These are phyloP conservation scores for Zygosaccharomyces bisporus DNA, from an alignment of 805 yeast species.

Conservation along the genomic window DNA sequence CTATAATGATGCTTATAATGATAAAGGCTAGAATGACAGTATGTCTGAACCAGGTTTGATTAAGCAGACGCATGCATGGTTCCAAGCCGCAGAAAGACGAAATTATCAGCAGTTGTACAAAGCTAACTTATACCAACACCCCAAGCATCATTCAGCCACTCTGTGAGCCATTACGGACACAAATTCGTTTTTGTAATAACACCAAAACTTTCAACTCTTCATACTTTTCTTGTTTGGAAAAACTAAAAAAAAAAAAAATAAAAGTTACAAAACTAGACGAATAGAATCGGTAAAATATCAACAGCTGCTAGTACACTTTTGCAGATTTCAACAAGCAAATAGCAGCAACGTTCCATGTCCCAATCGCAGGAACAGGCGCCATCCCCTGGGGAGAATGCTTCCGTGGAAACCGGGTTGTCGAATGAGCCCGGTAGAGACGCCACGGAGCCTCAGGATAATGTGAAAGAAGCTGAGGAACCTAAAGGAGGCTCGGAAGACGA, in stretches of 20 bases:
- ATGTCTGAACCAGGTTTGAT: slow-evolving; percentile 6
- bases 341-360: background rate
- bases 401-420: background rate
- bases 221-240: background rate
- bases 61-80: slow-evolving; percentile 7
- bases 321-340: background rate
- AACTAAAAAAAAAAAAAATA: slow-evolving; percentile 4
- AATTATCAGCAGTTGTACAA: background rate
- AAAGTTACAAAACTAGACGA: no score
- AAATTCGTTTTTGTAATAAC: slow-evolving; percentile 1
- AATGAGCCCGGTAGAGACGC: slow-evolving; percentile 1
- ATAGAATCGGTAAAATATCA: background rate
- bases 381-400: background rate
- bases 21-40: slow-evolving; percentile 9
- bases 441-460: slow-evolving; percentile 1
- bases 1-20: slow-evolving; percentile 11
- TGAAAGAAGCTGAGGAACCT: slow-evolving; percentile 6
- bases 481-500: slow-evolving; percentile 33
- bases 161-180: background rate
- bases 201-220: background rate
- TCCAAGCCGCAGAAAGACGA: background rate
- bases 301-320: background rate
- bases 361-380: slow-evolving; percentile 4
- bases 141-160: background rate
- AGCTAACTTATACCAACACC: background rate